phyloP scores from a whole-genome alignment of 768 basidiomycete genomes.

The Suillus discolor region DNA sequence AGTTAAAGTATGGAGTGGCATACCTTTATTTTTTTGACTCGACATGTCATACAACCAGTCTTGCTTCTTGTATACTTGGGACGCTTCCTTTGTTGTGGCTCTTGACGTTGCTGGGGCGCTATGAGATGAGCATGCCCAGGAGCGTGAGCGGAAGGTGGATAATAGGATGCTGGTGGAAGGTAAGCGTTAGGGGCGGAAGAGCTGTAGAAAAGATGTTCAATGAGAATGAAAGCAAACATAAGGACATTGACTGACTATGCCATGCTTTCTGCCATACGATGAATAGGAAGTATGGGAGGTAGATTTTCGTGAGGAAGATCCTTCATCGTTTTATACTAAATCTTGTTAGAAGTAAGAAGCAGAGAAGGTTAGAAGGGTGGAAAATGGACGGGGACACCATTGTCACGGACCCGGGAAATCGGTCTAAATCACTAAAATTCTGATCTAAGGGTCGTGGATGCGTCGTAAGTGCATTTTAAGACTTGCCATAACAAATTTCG shows the following conservation, averaged over 20 bases:
- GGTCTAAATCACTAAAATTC: slow-evolving; percentile 59
- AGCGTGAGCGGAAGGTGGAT: slow-evolving; percentile 31
- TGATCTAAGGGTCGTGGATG: slow-evolving; percentile 75
- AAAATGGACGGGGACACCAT: slow-evolving; percentile 44
- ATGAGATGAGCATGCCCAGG: slow-evolving; percentile 48
- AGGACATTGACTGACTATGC: slow-evolving; percentile 49
- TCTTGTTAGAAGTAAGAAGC: slow-evolving; percentile 28
- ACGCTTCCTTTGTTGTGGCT: slow-evolving; percentile 67
- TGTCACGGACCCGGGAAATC: slow-evolving; percentile 43
- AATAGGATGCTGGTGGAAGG: slow-evolving; percentile 44
- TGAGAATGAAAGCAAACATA: slow-evolving; percentile 6
- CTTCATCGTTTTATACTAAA: slow-evolving; percentile 56
- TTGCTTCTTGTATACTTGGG: slow-evolving; percentile 95
- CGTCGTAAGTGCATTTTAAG: slow-evolving; percentile 45
- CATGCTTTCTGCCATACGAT: slow-evolving; percentile 53
- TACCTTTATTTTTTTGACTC: slow-evolving; percentile 94
- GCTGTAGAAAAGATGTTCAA: slow-evolving; percentile 32
- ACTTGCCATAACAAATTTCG: slow-evolving; percentile 41
- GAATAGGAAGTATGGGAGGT: slow-evolving; percentile 37
- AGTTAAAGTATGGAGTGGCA: slow-evolving; percentile 22
- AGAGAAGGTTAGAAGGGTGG: slow-evolving; percentile 37
- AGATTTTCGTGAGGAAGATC: slow-evolving; percentile 38
- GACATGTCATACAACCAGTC: slow-evolving; percentile 92
- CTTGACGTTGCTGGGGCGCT: slow-evolving; percentile 50
- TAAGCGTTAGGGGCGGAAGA: slow-evolving; percentile 42